Percentiles rank a stretch among this genome's conserved stretches.
These are phyloP conservation scores for Neoboletus subvelutipes DNA, from an alignment of 768 basidiomycete species.

Conservation along the genomic window DNA sequence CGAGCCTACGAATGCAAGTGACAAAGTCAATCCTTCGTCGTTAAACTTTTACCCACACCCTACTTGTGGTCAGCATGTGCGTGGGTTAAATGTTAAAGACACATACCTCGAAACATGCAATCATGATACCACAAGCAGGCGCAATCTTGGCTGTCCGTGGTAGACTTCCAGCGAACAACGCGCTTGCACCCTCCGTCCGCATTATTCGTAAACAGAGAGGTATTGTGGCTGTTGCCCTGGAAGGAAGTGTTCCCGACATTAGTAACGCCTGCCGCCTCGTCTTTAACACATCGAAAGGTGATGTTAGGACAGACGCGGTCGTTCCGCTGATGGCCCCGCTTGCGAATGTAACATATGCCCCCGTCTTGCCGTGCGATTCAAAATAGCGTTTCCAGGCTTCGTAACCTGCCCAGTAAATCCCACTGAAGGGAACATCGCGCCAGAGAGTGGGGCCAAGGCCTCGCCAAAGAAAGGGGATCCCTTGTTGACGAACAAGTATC, in stretches of 20 bases:
- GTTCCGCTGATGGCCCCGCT: constrained; percentile 90
- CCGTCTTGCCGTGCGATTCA: constrained; percentile 50
- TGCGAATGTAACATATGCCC: constrained; percentile 74
- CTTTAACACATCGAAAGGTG: constrained; percentile 96
- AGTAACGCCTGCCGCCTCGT: constrained; percentile 86
- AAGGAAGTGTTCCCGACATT: constrained; percentile 52
- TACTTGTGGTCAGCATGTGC: constrained; percentile 26
- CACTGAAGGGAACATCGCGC: constrained; percentile 97
- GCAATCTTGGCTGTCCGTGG: constrained; percentile 95
- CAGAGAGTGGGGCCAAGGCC: constrained; percentile 91
- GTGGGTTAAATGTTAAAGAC: constrained; percentile 5
- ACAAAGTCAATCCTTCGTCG: constrained; percentile 31
- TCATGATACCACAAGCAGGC: constrained; percentile 98
- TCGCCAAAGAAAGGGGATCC: constrained; percentile 77
- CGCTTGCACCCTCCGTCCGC: constrained; percentile 72
- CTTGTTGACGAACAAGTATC: constrained; percentile 57
- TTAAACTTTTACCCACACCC: constrained; percentile 60
- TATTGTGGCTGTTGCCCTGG: constrained; percentile 49
- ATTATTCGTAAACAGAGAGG: constrained; percentile 68
- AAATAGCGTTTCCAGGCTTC: constrained; percentile 76
- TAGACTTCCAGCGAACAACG: constrained; percentile 79
- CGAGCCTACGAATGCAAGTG: not conserved
- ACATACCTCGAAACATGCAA: constrained; percentile 87
- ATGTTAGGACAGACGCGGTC: constrained; percentile 81
- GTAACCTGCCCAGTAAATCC: constrained; percentile 95